Evolutionary conservation across 2,329 filamentous ascomycete species (phyloP).

Genomic region (Phoma sp.): DNA sequence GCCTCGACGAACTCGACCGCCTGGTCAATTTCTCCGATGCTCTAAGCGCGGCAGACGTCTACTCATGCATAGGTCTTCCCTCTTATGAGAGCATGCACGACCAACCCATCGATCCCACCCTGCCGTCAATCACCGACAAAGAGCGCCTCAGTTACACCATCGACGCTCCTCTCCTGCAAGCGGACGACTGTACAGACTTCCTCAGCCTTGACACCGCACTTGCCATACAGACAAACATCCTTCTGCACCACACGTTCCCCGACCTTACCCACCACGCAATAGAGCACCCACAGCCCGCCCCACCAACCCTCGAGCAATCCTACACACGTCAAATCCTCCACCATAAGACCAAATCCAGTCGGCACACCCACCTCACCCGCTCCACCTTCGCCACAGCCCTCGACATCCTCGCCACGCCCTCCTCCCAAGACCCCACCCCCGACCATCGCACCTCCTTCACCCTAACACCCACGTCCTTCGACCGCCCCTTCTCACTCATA

Average conservation of each 20-base stretch:
- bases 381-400: conserved; percentile 57
- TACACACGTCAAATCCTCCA: conserved; percentile 39
- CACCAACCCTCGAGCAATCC: conserved; percentile 16
- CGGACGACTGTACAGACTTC: conserved; percentile 56
- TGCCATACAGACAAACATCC: conserved; percentile 37
- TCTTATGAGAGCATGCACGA: conserved; percentile 32
- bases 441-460: conserved; percentile 45
- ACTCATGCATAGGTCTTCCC: conserved; percentile 58
- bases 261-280: neutral
- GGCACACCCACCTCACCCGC: conserved; percentile 37
- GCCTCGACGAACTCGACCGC: conserved; percentile 51
- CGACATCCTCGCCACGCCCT: conserved; percentile 53
- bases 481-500: conserved; percentile 71
- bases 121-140: conserved; percentile 64
- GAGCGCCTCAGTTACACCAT: conserved; percentile 62
- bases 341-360: conserved; percentile 25
- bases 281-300: neutral
- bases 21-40: conserved; percentile 62
- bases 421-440: conserved; percentile 35
- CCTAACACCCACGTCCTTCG: conserved; percentile 76
- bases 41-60: conserved; percentile 71
- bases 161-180: conserved; percentile 61
- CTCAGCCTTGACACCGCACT: conserved; percentile 46
- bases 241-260: conserved; percentile 24
- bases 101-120: conserved; percentile 67